Evolutionary conservation across 768 basidiomycete species (phyloP), one percentile per base, ranked within the genome.

Genomic region (Tulasnella sp.): DNA sequence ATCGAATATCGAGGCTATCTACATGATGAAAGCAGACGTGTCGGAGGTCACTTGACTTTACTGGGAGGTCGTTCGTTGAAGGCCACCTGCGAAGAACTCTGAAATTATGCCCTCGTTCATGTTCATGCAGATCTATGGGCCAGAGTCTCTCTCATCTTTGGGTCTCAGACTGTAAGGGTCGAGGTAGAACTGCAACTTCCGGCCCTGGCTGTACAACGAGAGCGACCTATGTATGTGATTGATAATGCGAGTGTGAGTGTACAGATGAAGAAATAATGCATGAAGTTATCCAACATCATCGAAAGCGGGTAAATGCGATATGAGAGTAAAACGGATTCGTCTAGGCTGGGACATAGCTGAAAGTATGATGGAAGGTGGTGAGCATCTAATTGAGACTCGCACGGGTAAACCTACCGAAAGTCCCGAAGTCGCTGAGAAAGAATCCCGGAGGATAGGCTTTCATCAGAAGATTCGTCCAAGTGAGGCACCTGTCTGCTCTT

Each of bases 261-360:
- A 61, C 57, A 61, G 57, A 61, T 61, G 57, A 26, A 61, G 57
- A 23, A 61, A 61, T 61, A 26, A 61, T 61, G 57, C n/a, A 61
- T 61, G 29, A 61, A 6, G 57, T 29, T 61, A 61, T 61, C n/a
- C 57, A 61, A 61, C n/a, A 15, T 61, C 57, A 15, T 61, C 57
- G 57, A 61, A 61, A n/a, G 29, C 57, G 57, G 57, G 57, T 61
- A 61, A 61, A 61, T 61, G 57, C n/a, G 57, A 61, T 29, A 29
- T 3, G 57, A 26, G 57, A 23, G 57, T 16, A 23, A 61, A 29
- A 29, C 40, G 40, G 11, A 61, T 61, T 1, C n/a, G n/a, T 29
- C 57, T 61, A 61, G 5, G 57, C n/a, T 23, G 57, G 57, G 23
- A 29, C 29, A 29, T 61, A 61, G 23, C 57, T 61, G 29, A 40